Percentiles rank a stretch among this genome's conserved stretches.
Conservation (phyloP, 169 alveolate species). For the Cryptosporidium ubiquitum region DNA sequence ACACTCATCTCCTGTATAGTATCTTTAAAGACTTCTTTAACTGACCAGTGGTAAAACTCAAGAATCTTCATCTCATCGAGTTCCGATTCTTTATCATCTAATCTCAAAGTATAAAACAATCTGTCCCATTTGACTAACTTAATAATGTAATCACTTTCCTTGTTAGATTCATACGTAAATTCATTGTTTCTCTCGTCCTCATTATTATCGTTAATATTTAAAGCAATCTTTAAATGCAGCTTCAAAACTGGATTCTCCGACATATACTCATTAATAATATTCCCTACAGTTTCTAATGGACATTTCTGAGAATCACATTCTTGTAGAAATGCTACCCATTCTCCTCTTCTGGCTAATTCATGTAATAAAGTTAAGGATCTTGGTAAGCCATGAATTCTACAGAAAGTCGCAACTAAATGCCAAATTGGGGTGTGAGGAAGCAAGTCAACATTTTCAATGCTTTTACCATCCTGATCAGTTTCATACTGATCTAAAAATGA, state of each 20-base stretch:
- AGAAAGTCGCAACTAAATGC: constrained; percentile 83
- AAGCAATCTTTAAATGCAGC: constrained; percentile 67
- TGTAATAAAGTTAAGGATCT: constrained; percentile 85
- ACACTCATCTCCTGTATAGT: constrained; percentile 7
- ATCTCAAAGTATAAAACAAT: background rate
- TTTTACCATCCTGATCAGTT: background rate
- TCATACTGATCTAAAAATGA: background rate
- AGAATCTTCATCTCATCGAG: background rate
- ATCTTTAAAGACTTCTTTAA: constrained; percentile 5
- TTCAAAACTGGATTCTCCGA: constrained; percentile 79
- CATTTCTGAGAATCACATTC: constrained; percentile 86
- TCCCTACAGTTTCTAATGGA: constrained; percentile 83
- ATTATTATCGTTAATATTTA: constrained; percentile 18
- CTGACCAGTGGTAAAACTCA: constrained; percentile 45
- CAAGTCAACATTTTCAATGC: background rate
- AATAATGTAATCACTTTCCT: constrained; percentile 42
- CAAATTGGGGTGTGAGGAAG: constrained; percentile 78
- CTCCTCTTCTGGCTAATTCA: constrained; percentile 86
- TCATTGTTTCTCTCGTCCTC: background rate
- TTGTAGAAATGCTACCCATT: constrained; percentile 85
- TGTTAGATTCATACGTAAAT: constrained; percentile 3
- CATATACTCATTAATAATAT: constrained; percentile 84
- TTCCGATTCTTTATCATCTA: background rate
- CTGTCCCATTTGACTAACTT: constrained; percentile 16
- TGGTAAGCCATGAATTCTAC: constrained; percentile 82